A percentile compares a stretch with the other conserved stretches of the same genome.
Evolutionary conservation across 805 yeast genomes (phyloP).

Genomic region (Yamadazyma kitorensis): DNA sequence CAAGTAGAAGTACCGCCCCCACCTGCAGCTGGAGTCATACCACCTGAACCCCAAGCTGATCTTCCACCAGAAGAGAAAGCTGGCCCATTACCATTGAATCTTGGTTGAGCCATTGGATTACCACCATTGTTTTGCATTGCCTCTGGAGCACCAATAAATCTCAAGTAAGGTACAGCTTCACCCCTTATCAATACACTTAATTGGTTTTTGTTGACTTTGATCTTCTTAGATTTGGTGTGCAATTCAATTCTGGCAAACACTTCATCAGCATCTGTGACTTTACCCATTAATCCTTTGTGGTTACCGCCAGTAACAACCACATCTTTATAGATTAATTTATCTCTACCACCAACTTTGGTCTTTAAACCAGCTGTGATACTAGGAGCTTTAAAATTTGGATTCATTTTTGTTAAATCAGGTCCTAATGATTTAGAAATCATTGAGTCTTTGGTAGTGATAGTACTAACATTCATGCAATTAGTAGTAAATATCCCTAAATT

Average conservation of each 20-base stretch:
- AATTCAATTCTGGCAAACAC: conserved; percentile 88
- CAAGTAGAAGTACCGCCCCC: conserved; percentile 53
- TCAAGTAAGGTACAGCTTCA: conserved; percentile 71
- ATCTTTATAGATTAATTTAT: conserved; percentile 74
- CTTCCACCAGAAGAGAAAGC: conserved; percentile 37
- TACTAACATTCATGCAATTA: conserved; percentile 69
- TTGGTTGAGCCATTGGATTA: conserved; percentile 10
- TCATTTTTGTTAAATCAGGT: conserved; percentile 79
- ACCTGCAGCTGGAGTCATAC: conserved; percentile 23
- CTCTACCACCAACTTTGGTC: conserved; percentile 68
- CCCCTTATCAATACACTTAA: conserved; percentile 72
- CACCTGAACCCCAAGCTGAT: conserved; percentile 49
- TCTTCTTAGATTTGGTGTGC: conserved; percentile 86
- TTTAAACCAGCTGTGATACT: conserved; percentile 43
- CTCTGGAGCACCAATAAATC: conserved; percentile 57
- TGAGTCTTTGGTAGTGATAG: conserved; percentile 82
- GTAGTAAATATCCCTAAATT: conserved; percentile 91
- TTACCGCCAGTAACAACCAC: conserved; percentile 89
- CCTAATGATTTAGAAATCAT: conserved; percentile 51
- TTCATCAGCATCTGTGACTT: conserved; percentile 90
- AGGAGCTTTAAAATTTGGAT: conserved; percentile 74
- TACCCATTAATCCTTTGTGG: conserved; percentile 92
- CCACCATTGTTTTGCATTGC: conserved; percentile 2
- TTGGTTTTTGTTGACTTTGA: conserved; percentile 77
- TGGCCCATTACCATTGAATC: conserved; percentile 14